phyloP scores from a whole-genome alignment of 1,284 basidiomycete species.

The Dichomitus squalens region DNA sequence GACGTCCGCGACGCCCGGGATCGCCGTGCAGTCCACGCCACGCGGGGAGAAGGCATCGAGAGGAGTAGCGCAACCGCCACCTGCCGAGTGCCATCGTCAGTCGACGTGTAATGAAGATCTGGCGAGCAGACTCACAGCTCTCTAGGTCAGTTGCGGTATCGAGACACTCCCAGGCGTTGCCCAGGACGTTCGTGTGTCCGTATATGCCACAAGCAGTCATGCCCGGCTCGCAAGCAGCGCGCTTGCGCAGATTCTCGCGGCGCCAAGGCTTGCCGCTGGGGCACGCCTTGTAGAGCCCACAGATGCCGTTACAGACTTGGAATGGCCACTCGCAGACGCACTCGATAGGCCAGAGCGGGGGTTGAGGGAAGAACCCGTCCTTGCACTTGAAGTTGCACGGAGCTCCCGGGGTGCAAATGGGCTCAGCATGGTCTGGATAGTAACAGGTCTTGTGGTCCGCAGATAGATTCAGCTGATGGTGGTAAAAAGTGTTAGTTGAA shows the following conservation, averaged over 20 bases:
- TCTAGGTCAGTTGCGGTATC: constrained; percentile 49
- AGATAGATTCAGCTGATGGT: constrained; percentile 27
- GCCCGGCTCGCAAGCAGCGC: constrained; percentile 29
- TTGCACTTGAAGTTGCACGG: constrained; percentile 50
- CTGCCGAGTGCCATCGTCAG: constrained; percentile 30
- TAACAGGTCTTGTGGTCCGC: constrained; percentile 36
- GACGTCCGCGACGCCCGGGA: constrained; percentile 51
- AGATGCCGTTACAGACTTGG: constrained; percentile 50
- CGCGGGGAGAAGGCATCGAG: constrained; percentile 30
- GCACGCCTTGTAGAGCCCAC: constrained; percentile 41
- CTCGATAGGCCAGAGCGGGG: constrained; percentile 31
- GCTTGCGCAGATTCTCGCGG: constrained; percentile 31
- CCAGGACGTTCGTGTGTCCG: constrained; percentile 29
- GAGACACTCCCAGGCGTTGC: constrained; percentile 50
- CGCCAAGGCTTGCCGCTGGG: constrained; percentile 33
- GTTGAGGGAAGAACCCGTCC: constrained; percentile 41
- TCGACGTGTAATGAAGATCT: background rate
- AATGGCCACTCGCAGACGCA: constrained; percentile 46
- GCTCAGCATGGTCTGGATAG: constrained; percentile 43
- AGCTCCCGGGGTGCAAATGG: constrained; percentile 37
- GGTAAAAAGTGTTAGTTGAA: too few species aligned
- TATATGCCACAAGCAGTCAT: constrained; percentile 46
- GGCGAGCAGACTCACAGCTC: constrained; percentile 46
- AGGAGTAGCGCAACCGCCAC: constrained; percentile 51
- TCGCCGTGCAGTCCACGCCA: constrained; percentile 51